Evolutionary conservation across 352 stramenopile genomes (phyloP).

Genomic region (Phytopythium cucurbitacearum): DNA sequence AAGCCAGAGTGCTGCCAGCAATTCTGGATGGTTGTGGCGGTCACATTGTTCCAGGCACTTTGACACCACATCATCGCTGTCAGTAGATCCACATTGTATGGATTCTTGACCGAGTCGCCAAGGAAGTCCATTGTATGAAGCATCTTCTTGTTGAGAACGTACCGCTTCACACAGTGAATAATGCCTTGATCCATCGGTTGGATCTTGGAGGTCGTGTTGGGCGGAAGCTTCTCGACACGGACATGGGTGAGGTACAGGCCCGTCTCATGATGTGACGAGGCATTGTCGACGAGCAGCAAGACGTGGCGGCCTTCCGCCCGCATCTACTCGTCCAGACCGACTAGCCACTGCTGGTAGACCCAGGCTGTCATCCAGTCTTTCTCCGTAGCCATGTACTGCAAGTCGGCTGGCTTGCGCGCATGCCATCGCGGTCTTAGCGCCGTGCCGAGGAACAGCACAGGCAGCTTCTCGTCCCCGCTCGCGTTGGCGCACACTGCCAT

Average conservation of each 20-base stretch:
- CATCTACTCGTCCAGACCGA: constrained; percentile 5
- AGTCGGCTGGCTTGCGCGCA: not conserved
- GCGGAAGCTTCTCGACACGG: not conserved
- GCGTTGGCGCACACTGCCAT: not conserved
- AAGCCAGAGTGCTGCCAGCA: constrained; percentile 1
- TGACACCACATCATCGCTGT: not conserved
- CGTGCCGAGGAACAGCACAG: not conserved
- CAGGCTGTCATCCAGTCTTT: constrained; percentile 7
- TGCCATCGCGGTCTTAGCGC: not conserved
- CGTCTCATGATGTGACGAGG: not conserved
- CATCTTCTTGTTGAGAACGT: not conserved
- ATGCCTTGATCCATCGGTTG: not conserved
- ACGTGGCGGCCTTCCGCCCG: not conserved
- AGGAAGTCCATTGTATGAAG: not conserved
- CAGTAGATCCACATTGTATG: not conserved
- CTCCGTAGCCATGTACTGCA: constrained; percentile 7
- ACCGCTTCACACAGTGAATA: not conserved
- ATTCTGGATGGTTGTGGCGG: not conserved
- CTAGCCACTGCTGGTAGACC: constrained; percentile 7
- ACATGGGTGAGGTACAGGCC: not conserved
- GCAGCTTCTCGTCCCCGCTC: not conserved
- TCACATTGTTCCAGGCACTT: not conserved
- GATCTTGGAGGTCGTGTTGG: not conserved
- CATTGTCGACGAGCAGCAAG: not conserved
- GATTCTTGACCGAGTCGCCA: not conserved